Conservation (phyloP, 2,329 filamentous ascomycete species). For the Hypoxylon sp. region DNA sequence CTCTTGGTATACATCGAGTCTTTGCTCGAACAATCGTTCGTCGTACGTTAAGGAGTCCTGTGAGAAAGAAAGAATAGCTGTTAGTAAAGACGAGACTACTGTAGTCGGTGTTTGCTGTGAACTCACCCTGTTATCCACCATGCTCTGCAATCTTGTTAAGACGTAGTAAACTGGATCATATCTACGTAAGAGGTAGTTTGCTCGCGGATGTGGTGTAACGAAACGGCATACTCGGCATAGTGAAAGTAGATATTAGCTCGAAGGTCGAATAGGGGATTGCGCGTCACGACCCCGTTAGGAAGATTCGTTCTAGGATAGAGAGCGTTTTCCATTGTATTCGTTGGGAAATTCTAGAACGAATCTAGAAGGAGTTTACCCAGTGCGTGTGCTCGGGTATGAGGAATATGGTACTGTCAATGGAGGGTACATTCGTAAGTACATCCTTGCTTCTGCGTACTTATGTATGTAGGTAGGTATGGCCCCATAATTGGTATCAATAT, state of each 20-base stretch:
- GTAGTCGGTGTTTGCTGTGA: constrained; percentile 13
- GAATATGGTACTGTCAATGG: neutral
- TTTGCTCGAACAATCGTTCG: no score
- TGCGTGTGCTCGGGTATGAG: neutral
- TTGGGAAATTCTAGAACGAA: constrained; percentile 12
- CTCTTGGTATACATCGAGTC: no score
- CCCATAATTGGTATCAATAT: no score
- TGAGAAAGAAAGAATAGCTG: no score
- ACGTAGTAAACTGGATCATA: no score
- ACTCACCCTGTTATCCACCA: constrained; percentile 1
- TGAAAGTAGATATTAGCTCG: neutral
- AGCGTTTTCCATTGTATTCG: neutral
- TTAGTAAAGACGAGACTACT: no score
- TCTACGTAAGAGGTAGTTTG: constrained; percentile 4
- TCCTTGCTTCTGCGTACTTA: no score
- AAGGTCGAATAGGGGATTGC: neutral
- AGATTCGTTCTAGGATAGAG: no score
- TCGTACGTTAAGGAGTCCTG: no score
- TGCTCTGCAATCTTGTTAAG: neutral
- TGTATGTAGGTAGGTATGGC: constrained; percentile 1
- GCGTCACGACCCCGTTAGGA: neutral
- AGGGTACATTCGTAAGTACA: no score
- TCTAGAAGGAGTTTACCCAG: constrained; percentile 5
- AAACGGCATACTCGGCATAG: constrained; percentile 7
- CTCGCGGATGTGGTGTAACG: constrained; percentile 6